These are phyloP conservation scores for Syzygium syzygioides DNA, from an alignment of 441 rosid genomes.

Conservation along the genomic window DNA sequence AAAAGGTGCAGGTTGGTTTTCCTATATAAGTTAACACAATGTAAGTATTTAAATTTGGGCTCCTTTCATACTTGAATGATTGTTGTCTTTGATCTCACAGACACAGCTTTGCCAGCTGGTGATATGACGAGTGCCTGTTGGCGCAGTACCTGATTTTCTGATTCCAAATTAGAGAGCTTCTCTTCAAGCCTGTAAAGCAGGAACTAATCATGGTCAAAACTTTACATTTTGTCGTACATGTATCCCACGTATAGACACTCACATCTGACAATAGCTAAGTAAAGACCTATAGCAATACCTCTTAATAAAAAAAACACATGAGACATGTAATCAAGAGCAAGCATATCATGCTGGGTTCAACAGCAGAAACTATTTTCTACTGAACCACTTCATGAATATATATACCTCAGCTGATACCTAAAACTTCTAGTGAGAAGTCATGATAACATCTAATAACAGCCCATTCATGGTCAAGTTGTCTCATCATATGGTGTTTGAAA, in stretches of 20 bases:
- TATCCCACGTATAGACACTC: background rate
- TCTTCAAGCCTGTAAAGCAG: constrained; percentile 1
- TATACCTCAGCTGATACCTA: background rate
- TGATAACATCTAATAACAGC: background rate
- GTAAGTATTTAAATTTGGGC: background rate
- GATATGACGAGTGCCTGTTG: background rate
- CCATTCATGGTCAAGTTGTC: background rate
- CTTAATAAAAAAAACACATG: background rate
- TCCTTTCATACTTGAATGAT: background rate
- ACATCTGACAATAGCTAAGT: background rate
- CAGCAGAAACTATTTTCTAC: background rate
- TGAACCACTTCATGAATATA: background rate
- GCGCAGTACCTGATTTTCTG: constrained; percentile 1
- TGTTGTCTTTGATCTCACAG: background rate
- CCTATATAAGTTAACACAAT: background rate
- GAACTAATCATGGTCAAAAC: background rate
- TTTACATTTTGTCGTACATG: background rate
- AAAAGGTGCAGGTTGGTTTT: background rate
- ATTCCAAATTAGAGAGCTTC: constrained; percentile 1
- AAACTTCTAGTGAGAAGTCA: background rate
- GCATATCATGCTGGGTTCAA: background rate
- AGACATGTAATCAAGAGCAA: background rate
- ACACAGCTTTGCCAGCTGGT: background rate
- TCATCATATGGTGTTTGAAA: background rate
- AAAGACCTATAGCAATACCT: background rate